phyloP scores from a whole-genome alignment of 495 filamentous ascomycete species.

The Tirmania nivea region DNA sequence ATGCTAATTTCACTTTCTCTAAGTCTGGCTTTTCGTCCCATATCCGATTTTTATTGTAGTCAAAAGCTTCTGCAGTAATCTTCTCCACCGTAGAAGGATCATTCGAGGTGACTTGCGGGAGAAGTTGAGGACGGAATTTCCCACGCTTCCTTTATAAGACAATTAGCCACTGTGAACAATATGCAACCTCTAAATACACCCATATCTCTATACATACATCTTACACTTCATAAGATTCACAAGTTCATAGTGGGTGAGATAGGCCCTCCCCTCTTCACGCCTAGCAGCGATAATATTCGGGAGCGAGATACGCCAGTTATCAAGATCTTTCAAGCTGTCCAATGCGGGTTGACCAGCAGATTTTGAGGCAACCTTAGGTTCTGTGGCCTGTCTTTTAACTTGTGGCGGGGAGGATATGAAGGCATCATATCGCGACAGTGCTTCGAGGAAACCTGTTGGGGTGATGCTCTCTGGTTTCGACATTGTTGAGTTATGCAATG shows the following conservation, averaged over 20 bases:
- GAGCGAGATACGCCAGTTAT: not conserved
- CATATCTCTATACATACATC: not conserved
- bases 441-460: not conserved
- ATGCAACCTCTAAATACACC: not conserved
- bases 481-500: no score
- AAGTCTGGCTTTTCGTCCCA: constrained; percentile 1
- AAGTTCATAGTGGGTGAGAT: not conserved
- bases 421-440: not conserved
- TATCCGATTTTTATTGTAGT: constrained; percentile 7
- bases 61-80: constrained; percentile 12
- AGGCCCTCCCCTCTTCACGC: not conserved
- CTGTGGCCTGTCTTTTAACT: not conserved
- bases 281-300: not conserved
- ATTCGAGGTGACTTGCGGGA: constrained; percentile 24
- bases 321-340: not conserved
- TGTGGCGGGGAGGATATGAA: not conserved
- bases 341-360: not conserved
- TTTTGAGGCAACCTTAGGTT: not conserved
- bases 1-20: constrained; percentile 3
- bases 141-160: constrained; percentile 26
- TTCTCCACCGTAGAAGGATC: constrained; percentile 18
- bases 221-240: not conserved
- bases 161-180: no score
- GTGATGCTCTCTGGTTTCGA: not conserved
- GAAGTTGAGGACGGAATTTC: constrained; percentile 24